Conservation (phyloP, 768 basidiomycete genomes). For the Hygrocybe punicea region DNA sequence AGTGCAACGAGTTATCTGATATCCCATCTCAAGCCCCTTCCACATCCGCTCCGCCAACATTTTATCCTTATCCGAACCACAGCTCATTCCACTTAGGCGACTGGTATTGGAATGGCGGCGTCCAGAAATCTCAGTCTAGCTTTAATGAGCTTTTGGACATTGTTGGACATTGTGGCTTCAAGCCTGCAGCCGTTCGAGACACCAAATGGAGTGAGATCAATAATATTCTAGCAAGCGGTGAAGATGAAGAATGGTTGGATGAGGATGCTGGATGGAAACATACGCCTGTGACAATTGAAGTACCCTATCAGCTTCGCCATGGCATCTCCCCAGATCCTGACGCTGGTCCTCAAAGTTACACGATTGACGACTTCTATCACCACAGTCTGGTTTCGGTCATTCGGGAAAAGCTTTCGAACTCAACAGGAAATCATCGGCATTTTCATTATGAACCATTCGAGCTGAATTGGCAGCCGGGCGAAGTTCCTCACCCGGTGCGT, state of each 20-base stretch:
- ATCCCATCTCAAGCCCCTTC: neutral
- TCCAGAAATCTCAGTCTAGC: neutral
- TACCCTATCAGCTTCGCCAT: neutral
- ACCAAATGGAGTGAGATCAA: neutral
- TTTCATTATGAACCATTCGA: conserved; percentile 19
- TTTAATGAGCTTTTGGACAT: neutral
- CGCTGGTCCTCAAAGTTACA: conserved; percentile 5
- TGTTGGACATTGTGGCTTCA: neutral
- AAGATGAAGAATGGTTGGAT: neutral
- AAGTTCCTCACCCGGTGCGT: neutral
- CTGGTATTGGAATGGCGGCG: neutral
- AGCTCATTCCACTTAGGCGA: neutral
- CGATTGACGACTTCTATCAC: conserved; percentile 11
- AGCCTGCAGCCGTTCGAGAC: neutral
- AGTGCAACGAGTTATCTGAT: neutral
- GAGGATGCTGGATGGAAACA: neutral
- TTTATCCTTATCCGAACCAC: neutral
- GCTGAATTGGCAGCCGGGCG: conserved; percentile 9
- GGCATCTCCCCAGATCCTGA: neutral
- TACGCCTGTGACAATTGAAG: neutral
- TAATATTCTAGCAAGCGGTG: neutral
- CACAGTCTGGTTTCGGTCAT: conserved; percentile 12
- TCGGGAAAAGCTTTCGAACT: conserved; percentile 13
- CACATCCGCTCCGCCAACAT: neutral
- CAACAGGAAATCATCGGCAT: neutral